Evolutionary conservation across 2,329 filamentous ascomycete genomes (phyloP), one percentile per base, ranked within the genome.

Genomic region (Trichoderma sp.): DNA sequence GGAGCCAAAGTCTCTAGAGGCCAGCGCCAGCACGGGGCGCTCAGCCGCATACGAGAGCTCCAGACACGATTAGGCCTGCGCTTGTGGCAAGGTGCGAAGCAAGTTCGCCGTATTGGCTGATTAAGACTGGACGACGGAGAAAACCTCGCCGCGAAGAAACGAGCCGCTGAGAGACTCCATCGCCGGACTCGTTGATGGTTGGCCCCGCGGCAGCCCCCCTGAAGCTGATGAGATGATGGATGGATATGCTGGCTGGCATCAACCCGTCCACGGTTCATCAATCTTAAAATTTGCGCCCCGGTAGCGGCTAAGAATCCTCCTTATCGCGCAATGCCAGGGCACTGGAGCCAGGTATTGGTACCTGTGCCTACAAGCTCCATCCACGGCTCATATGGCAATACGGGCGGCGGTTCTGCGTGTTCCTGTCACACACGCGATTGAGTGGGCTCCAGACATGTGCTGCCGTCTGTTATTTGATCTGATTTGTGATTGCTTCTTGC

Each of bases 271-370:
- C 14, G 63, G 63, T 34, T 66, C 63, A 49, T 59, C 54, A 26
- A 59, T 51, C 64, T 51, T 26, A 51, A 49, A 66, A 66, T 58
- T 49, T 66, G 28, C 52, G 37, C 39, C 51, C 63, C 28, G 39
- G 37, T 59, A 66, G 64, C 54, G 64, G 39, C 64, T 55, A 64
- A 43, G 24, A 64, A 64, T 59, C 21, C 64, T 59, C 54, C 64
- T 66, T 59, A 66, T 66, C 64, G 64, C 52, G 51, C 64, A 43
- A 49, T 66, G 52, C 61, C 52, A 65, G 52, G 46, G 59, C 43
- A 34, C 28, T 26, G 1, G 32, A 10, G 7, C 2, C 13, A 13
- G 14, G 59, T 51, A 32, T n/a, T 24, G n/a, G 39, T 60, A 32
- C 32, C 32, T 34, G 32, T 2, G 14, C 11, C 11, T 13, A 34